Evolutionary conservation across 2,329 filamentous ascomycete species (phyloP).

Genomic region (Colletotrichum musae): DNA sequence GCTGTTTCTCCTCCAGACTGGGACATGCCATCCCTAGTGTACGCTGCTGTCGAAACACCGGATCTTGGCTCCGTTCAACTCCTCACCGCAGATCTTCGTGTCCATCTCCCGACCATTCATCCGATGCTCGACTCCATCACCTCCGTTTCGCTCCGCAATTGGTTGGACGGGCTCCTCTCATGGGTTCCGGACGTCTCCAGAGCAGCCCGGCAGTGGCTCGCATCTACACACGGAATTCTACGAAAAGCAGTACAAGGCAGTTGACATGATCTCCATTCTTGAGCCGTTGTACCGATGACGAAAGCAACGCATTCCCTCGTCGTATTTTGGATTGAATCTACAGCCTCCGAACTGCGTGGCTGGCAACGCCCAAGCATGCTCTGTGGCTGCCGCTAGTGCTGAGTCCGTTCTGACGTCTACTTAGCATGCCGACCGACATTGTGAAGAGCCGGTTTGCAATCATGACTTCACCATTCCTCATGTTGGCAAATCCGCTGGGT

Average conservation of each 20-base stretch:
- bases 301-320: neutral
- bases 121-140: slow-evolving; percentile 19
- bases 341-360: neutral
- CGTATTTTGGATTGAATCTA: neutral
- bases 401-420: neutral
- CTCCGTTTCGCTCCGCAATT: slow-evolving; percentile 8
- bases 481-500: neutral
- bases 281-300: neutral
- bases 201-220: neutral
- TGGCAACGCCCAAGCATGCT: neutral
- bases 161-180: neutral
- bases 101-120: slow-evolving; percentile 28
- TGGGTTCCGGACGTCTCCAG: slow-evolving; percentile 7
- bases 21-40: slow-evolving; percentile 5
- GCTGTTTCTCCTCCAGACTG: slow-evolving; percentile 20
- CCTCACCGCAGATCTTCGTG: slow-evolving; percentile 37
- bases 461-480: slow-evolving; percentile 16
- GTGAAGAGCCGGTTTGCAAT: slow-evolving; percentile 6
- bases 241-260: neutral
- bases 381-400: slow-evolving; percentile 8
- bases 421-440: neutral
- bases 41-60: slow-evolving; percentile 3
- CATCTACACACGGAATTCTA: neutral
- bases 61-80: slow-evolving; percentile 17
- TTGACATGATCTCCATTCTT: neutral